Evolutionary conservation across 208 protist genomes (phyloP).

Genomic region (Entamoeba invadens): DNA sequence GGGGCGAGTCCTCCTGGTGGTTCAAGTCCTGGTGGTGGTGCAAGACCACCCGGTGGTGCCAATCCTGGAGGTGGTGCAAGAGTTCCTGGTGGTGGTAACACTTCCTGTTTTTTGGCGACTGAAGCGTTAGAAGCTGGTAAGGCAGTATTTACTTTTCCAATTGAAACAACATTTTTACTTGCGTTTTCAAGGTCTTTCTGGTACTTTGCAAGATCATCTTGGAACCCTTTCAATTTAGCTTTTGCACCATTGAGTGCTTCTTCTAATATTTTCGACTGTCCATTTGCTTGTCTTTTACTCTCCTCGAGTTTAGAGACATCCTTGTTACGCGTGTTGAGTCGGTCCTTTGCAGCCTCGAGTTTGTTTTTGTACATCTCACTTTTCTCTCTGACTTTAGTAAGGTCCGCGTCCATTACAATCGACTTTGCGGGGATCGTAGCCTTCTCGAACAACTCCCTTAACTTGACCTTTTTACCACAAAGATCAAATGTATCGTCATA

Average conservation of each 20-base stretch:
- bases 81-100: neutral
- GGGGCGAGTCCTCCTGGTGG: neutral
- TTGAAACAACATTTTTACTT: neutral
- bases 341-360: neutral
- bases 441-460: neutral
- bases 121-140: neutral
- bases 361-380: neutral
- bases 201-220: neutral
- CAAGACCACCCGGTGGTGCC: neutral
- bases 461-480: neutral
- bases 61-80: neutral
- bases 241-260: neutral
- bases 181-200: neutral
- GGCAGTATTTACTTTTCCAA: neutral
- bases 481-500: neutral
- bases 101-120: neutral
- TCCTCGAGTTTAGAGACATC: neutral
- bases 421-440: neutral
- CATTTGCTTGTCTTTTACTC: neutral
- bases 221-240: neutral
- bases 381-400: neutral
- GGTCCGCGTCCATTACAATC: neutral
- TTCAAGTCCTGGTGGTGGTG: neutral
- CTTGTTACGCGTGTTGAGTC: neutral
- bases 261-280: neutral